Conservation (phyloP, 768 basidiomycete species). For the Leccinum pellstonianum region DNA sequence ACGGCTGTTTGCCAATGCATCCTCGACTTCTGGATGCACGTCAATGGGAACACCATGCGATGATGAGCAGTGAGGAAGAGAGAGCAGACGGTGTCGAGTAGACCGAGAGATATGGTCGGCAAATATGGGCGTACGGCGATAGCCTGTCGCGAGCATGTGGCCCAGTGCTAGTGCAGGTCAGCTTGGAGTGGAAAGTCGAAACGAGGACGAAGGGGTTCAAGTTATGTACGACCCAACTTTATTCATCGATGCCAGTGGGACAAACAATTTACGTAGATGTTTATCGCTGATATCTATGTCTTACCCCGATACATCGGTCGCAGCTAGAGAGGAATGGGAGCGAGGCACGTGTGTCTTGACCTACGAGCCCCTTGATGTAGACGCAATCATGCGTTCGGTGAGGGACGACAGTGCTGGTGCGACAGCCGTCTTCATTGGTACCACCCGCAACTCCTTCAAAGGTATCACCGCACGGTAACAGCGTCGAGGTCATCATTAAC, state of each 20-base stretch:
- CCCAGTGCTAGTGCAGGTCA: background rate
- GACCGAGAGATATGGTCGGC: constrained; percentile 5
- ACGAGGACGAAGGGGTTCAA: background rate
- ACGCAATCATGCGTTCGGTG: constrained; percentile 60
- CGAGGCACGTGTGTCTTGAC: constrained; percentile 50
- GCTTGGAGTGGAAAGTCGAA: background rate
- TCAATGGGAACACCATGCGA: constrained; percentile 46
- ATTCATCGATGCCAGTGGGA: no score
- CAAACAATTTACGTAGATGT: background rate
- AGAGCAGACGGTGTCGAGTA: constrained; percentile 5
- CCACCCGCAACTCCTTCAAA: constrained; percentile 83
- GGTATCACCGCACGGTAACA: constrained; percentile 41
- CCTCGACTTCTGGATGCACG: constrained; percentile 78
- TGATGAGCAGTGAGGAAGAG: background rate
- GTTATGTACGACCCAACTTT: background rate
- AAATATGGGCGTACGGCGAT: constrained; percentile 1
- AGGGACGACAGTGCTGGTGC: constrained; percentile 67
- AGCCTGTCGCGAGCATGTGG: constrained; percentile 18
- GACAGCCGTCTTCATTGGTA: constrained; percentile 76
- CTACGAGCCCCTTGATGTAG: constrained; percentile 53
- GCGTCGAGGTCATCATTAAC: constrained; percentile 6
- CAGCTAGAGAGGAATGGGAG: constrained; percentile 26
- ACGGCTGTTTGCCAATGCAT: constrained; percentile 62
- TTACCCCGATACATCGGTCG: constrained; percentile 26
- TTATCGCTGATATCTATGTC: constrained; percentile 15